phyloP scores from a whole-genome alignment of 495 filamentous ascomycete species.

The Chaetomidium leptoderma region DNA sequence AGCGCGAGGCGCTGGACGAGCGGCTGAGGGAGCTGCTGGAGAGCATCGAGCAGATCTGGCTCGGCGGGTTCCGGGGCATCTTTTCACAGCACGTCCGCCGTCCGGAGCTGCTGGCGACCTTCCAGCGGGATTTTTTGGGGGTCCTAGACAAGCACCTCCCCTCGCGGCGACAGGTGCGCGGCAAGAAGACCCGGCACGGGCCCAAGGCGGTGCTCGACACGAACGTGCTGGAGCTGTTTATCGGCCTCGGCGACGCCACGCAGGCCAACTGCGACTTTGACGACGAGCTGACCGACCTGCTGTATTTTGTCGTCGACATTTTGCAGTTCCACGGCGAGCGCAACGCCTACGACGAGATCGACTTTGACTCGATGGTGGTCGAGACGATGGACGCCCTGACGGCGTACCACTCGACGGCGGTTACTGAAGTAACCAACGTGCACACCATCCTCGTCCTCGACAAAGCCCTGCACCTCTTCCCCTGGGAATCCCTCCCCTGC shows the following conservation, averaged over 20 bases:
- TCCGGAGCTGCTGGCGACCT: conserved; percentile 60
- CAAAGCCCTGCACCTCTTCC: conserved; percentile 81
- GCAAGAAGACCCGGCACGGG: conserved; percentile 37
- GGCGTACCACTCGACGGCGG: conserved; percentile 61
- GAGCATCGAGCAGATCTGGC: conserved; percentile 88
- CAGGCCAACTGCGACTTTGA: conserved; percentile 66
- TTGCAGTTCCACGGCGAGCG: conserved; percentile 93
- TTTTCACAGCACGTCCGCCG: conserved; percentile 68
- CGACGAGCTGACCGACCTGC: conserved; percentile 78
- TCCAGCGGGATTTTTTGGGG: conserved; percentile 70
- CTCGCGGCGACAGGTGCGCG: conserved; percentile 61
- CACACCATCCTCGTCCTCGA: conserved; percentile 94
- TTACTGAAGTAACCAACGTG: conserved; percentile 30
- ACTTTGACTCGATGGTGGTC: conserved; percentile 85
- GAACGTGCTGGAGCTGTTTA: conserved; percentile 79
- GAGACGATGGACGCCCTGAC: conserved; percentile 77
- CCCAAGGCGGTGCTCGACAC: conserved; percentile 62
- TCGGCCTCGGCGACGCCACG: conserved; percentile 72
- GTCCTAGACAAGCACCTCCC: conserved; percentile 85
- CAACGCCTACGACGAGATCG: conserved; percentile 96
- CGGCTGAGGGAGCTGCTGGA: conserved; percentile 72
- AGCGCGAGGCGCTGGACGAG: conserved; percentile 71
- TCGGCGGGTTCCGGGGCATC: conserved; percentile 87
- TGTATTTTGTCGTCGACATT: conserved; percentile 95
- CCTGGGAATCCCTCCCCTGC: conserved; percentile 93